Evolutionary conservation across 2,329 filamentous ascomycete genomes (phyloP).

Genomic region (Lachnellula hyalina): DNA sequence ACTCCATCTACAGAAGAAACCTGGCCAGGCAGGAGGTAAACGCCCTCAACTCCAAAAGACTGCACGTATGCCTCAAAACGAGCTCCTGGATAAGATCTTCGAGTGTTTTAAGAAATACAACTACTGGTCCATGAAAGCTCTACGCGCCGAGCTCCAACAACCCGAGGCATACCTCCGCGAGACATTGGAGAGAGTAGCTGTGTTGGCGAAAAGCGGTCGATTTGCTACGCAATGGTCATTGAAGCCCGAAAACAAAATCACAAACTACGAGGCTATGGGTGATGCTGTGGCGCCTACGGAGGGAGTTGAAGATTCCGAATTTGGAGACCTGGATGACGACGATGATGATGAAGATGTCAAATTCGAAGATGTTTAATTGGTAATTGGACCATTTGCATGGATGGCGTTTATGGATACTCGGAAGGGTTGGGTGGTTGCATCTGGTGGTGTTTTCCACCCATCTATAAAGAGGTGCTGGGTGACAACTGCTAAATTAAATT

Average conservation of each 20-base stretch:
- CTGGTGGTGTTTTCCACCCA: conserved; percentile 7
- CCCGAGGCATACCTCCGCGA: conserved; percentile 91
- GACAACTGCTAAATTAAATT: not conserved
- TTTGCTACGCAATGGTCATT: conserved; percentile 85
- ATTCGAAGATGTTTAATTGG: conserved; percentile 68
- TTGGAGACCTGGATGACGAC: conserved; percentile 50
- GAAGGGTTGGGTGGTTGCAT: conserved; percentile 4
- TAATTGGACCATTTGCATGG: conserved; percentile 1
- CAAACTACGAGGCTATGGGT: conserved; percentile 47
- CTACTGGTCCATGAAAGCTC: conserved; percentile 90
- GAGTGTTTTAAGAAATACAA: conserved; percentile 76
- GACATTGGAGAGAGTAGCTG: conserved; percentile 75
- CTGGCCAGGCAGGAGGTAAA: conserved; percentile 46
- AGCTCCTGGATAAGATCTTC: conserved; percentile 82
- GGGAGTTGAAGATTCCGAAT: conserved; percentile 42
- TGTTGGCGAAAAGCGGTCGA: conserved; percentile 73
- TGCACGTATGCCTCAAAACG: conserved; percentile 81
- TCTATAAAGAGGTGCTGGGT: not conserved
- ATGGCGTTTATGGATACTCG: conserved; percentile 6
- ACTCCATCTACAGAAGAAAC: conserved; percentile 44
- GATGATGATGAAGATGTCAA: conserved; percentile 66
- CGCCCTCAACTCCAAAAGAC: conserved; percentile 74
- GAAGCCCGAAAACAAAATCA: conserved; percentile 61
- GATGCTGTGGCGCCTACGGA: conserved; percentile 44
- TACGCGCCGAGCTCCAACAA: conserved; percentile 73